Base-by-base conservation (phyloP, 371 early-diverging fungal species). In the Mucor plumbeus region DNA sequence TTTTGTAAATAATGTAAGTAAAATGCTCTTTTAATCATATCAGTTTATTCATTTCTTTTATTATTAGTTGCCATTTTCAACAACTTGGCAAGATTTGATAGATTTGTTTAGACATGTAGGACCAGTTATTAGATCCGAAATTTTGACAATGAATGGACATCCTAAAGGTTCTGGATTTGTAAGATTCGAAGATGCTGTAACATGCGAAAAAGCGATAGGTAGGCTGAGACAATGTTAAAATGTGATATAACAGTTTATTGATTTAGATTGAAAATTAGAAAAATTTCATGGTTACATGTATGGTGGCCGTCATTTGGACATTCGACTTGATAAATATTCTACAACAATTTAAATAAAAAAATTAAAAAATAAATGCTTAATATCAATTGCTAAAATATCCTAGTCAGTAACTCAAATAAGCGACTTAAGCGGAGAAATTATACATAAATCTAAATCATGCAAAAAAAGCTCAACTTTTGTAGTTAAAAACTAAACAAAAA, bases 111-210 rank as follows among this genome's bases (percentile, higher is more conserved):
- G 85, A 60, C 85, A 85, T 56, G 90, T 74, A 64, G 90, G 78
- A 57, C 81, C 73, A 67, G 81, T 86, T 34, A 64, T 84, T 13
- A 72, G 84, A 57, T 73, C 88, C 3, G 90, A 89, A 66, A 83
- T 87, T 44, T 63, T 87, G 47, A 62, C 74, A 59, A 38, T 68
- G 7, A 77, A 77, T 62, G 89, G 88, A 9, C 81, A 87, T 61
- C 83, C 90, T 7, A 88, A 86, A 66, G 90, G 88, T 0, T 80
- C 88, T 15, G 90, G 90, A 1, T 65, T 85, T 65, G 90, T 89
- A 6, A 81, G 87, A 7, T 89, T 89, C 55, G 88, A 89, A 61
- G 71, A 84, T 56, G 80, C 76, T 26, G 73, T 75, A 19, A 76
- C 82, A 10, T 88, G 88, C 50, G 87, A 87, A 48, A 76, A 79